phyloP scores from a whole-genome alignment of 805 yeast genomes.

The Hanseniaspora mollemarum region DNA sequence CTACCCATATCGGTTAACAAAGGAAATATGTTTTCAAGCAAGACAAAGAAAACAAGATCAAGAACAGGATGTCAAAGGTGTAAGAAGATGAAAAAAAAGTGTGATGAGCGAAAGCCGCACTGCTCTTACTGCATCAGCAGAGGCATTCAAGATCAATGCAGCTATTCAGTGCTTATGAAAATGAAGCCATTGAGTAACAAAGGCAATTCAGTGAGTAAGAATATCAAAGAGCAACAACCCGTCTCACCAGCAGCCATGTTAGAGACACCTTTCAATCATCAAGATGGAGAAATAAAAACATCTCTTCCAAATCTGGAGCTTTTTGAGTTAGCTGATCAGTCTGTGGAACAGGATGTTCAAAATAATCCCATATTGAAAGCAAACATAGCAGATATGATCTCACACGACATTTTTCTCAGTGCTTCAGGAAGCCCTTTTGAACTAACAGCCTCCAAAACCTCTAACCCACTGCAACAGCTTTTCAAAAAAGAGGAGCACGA shows the following conservation, averaged over 20 bases:
- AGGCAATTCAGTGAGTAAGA: too few relatives aligned
- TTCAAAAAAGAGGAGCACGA: not conserved
- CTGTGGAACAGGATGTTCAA: too few relatives aligned
- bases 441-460: not conserved
- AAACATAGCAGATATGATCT: not conserved
- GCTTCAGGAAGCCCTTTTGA: not conserved
- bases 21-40: slow-evolving; percentile 40
- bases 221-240: too few relatives aligned
- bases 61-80: slow-evolving; percentile 9
- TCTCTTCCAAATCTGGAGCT: not conserved
- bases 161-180: not conserved
- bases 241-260: too few relatives aligned
- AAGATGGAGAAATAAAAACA: too few relatives aligned
- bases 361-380: too few relatives aligned
- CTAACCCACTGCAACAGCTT: not conserved
- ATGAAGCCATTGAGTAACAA: not conserved
- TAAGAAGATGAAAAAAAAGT: slow-evolving; percentile 2
- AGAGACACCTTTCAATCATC: too few relatives aligned
- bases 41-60: not conserved
- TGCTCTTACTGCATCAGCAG: not conserved
- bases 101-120: slow-evolving; percentile 8
- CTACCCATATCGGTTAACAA: slow-evolving; percentile 73
- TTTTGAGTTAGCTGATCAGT: not conserved
- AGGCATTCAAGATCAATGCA: not conserved
- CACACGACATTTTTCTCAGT: not conserved